phyloP scores from a whole-genome alignment of 768 basidiomycete genomes.

The Pholiota conissans region DNA sequence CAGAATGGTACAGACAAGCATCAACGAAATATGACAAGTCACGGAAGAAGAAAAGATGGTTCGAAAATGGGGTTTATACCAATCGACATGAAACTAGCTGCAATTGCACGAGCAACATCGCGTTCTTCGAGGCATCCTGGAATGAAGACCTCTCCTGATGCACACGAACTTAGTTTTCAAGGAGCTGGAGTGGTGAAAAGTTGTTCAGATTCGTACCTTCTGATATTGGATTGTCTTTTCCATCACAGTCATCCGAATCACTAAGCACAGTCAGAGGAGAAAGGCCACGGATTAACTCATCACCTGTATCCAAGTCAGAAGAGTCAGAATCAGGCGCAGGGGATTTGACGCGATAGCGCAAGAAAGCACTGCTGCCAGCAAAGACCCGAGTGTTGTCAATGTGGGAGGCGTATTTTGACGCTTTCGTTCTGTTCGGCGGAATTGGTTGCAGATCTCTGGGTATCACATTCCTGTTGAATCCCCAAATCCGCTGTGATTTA shows the following conservation, averaged over 20 bases:
- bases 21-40: not conserved
- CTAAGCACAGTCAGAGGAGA: constrained; percentile 3
- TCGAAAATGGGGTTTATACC: not conserved
- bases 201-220: constrained; percentile 5
- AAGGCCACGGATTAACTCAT: no score
- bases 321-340: not conserved
- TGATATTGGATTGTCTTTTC: not conserved
- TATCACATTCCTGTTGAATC: constrained; percentile 8
- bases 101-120: constrained; percentile 9
- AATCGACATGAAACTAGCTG: not conserved
- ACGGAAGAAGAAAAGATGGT: not conserved
- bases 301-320: no score
- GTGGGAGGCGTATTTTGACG: not conserved
- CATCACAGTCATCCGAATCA: not conserved
- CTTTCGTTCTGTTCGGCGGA: not conserved
- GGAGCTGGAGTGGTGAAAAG: not conserved
- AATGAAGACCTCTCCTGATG: not conserved
- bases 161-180: not conserved
- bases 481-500: constrained; percentile 13
- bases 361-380: not conserved
- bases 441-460: constrained; percentile 7
- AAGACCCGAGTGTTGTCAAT: not conserved
- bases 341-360: not conserved
- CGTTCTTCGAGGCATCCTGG: constrained; percentile 4
- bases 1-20: not conserved